Evolutionary conservation across 163 green algal species (phyloP), one percentile per base, ranked within the genome.

Genomic region (Volvox carteri): DNA sequence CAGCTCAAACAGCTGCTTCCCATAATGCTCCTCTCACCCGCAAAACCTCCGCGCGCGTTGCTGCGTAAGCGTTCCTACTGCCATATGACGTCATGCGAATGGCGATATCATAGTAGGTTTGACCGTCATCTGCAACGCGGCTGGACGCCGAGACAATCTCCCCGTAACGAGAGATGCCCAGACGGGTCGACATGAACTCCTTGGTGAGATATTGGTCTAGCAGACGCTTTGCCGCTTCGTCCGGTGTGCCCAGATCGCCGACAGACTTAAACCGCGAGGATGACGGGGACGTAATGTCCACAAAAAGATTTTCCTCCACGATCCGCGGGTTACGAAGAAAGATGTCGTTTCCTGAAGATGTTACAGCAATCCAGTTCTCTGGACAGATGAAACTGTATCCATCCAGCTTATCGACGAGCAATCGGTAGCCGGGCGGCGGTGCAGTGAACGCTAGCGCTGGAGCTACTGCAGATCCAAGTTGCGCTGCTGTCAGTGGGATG

Each of bases 121-220:
- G 50, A 14, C 84, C 84, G 52, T 89, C 84, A n/a, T 77, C 70
- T 1, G 83, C 83, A 16, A 44, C 60, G 25, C 92, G 80, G 52
- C 65, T 85, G 16, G 33, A 39, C 1, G 95, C 93, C 16, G 88
- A 93, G 0, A 97, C 68, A 8, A 98, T 87, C 44, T 96, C 91
- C 4, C 92, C 94, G 42, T 97, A 94, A 1, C 97, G 92, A 68
- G 89, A 88, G 58, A 99, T 96, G 84, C 98, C 97, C 25, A 99
- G 90, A 11, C 98, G 94, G 14, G 97, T 99, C 52, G 95, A 98
- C 96, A 99, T 99, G 83, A 99, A 98, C 93, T 99, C 98, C 54
- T 92, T 92, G 58, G 90, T 94, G 30, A 99, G 84, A 86, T 96
- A 98, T 90, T 98, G 94, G 50, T 95, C 89, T n/a, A 97, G 62